Conservation (phyloP, 805 yeast genomes). For the Candida krabiensis region DNA sequence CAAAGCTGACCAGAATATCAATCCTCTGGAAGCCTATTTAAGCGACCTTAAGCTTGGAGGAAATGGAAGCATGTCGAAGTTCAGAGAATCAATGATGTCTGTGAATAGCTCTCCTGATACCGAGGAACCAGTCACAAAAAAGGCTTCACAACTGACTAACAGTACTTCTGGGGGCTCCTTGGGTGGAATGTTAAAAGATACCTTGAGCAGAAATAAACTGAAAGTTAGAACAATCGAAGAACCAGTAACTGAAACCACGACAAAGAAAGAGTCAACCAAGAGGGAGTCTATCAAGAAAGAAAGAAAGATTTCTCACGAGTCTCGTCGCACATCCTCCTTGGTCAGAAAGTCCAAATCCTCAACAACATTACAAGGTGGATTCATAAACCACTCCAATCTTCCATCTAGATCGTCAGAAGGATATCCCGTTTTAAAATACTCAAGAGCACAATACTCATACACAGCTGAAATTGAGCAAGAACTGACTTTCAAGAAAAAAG, state of each 20-base stretch:
- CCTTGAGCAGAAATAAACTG: conserved; percentile 2
- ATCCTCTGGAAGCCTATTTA: conserved; percentile 56
- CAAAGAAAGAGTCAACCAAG: background rate
- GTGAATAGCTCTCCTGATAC: conserved; percentile 3
- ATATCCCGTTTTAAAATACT: conserved; percentile 49
- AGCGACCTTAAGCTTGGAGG: conserved; percentile 43
- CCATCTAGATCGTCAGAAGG: conserved; percentile 56
- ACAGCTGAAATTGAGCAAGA: conserved; percentile 62
- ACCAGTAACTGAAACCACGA: background rate
- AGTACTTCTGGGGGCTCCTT: conserved; percentile 5
- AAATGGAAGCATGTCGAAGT: conserved; percentile 40
- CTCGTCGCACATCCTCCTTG: conserved; percentile 14
- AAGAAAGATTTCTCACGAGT: background rate
- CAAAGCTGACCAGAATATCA: conserved; percentile 27
- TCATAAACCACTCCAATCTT: conserved; percentile 29
- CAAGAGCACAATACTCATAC: conserved; percentile 58
- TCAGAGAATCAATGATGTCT: conserved; percentile 35
- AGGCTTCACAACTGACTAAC: background rate
- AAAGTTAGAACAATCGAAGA: conserved; percentile 1
- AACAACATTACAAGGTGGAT: conserved; percentile 23
- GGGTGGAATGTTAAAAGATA: conserved; percentile 11
- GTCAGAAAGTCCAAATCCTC: conserved; percentile 32
- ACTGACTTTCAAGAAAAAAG: conserved; percentile 58
- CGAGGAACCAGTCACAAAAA: background rate
- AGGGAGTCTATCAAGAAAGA: conserved; percentile 1